These are phyloP conservation scores for Emergomyces orientalis DNA, from an alignment of 2,329 filamentous ascomycete species.

Conservation along the genomic window DNA sequence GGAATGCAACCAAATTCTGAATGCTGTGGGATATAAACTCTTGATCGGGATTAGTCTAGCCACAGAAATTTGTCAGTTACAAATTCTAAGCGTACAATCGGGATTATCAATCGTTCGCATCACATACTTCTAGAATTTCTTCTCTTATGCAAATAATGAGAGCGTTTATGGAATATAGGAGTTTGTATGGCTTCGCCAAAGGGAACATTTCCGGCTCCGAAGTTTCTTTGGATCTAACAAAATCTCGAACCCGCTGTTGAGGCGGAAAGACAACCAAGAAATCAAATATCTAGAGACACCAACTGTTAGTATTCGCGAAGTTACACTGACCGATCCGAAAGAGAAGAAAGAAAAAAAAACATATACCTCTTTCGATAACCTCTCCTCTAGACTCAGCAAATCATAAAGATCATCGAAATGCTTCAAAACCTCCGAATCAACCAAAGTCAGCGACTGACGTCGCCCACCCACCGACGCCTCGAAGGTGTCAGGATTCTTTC, in stretches of 20 bases:
- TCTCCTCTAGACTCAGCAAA: slow-evolving; percentile 65
- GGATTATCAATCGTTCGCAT: not conserved
- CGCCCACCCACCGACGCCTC: slow-evolving; percentile 23
- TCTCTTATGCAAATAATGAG: slow-evolving; percentile 53
- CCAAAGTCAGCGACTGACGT: slow-evolving; percentile 46
- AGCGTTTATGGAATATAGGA: slow-evolving; percentile 61
- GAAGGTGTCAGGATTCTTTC: slow-evolving; percentile 46
- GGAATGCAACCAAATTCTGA: slow-evolving; percentile 49
- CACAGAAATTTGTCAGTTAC: slow-evolving; percentile 7
- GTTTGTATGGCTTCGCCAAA: slow-evolving; percentile 58
- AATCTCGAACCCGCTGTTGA: slow-evolving; percentile 51
- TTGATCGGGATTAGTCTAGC: slow-evolving; percentile 25
- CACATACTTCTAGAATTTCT: slow-evolving; percentile 31
- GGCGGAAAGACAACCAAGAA: slow-evolving; percentile 64
- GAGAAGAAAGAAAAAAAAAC: not conserved
- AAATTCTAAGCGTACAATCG: slow-evolving; percentile 10
- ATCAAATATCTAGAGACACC: slow-evolving; percentile 49
- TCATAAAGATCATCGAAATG: slow-evolving; percentile 80
- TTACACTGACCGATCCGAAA: not conserved
- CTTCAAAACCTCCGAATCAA: slow-evolving; percentile 70
- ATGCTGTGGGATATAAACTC: slow-evolving; percentile 39
- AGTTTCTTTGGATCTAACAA: slow-evolving; percentile 47
- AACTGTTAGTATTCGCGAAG: slow-evolving; percentile 10
- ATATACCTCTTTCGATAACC: slow-evolving; percentile 56
- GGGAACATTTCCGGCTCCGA: slow-evolving; percentile 58